A percentile compares a stretch with the other conserved stretches of the same genome.
These are phyloP conservation scores for Claviceps monticola DNA, from an alignment of 2,329 filamentous ascomycete genomes.

Conservation along the genomic window DNA sequence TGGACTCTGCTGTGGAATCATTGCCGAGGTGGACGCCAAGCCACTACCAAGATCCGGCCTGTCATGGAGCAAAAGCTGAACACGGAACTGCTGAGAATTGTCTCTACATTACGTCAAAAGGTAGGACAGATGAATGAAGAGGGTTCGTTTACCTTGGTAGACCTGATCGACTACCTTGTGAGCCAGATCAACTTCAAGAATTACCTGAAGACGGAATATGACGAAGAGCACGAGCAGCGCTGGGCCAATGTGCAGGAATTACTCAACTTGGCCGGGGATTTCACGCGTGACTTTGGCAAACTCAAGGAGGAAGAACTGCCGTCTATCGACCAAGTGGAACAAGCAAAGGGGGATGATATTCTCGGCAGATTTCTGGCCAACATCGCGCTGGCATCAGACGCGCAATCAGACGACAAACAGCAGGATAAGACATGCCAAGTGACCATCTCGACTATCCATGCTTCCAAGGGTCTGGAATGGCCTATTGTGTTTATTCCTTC, in stretches of 20 bases:
- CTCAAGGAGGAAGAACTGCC: conserved; percentile 44
- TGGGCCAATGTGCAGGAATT: conserved; percentile 89
- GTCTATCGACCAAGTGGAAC: conserved; percentile 56
- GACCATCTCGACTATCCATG: conserved; percentile 92
- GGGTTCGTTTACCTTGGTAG: conserved; percentile 25
- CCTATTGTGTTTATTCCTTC: conserved; percentile 87
- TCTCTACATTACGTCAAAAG: conserved; percentile 19
- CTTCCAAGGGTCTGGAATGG: conserved; percentile 93
- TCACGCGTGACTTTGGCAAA: conserved; percentile 32
- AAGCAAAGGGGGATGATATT: conserved; percentile 47
- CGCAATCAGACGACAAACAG: conserved; percentile 48
- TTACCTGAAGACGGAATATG: conserved; percentile 58
- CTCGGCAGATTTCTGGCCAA: conserved; percentile 79
- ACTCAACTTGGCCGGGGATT: conserved; percentile 64
- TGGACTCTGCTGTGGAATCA: conserved; percentile 58
- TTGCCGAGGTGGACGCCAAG: conserved; percentile 33
- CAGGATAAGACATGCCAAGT: conserved; percentile 48
- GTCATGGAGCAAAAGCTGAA: conserved; percentile 39
- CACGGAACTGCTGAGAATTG: conserved; percentile 33
- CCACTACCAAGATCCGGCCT: conserved; percentile 35
- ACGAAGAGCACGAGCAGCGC: conserved; percentile 60
- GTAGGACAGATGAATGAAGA: conserved; percentile 14
- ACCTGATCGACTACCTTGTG: conserved; percentile 39
- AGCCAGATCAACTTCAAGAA: conserved; percentile 57
- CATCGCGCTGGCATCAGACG: conserved; percentile 71